Base-by-base conservation (phyloP, 148 eudicot genomes). In the Rhododendron vialii region DNA sequence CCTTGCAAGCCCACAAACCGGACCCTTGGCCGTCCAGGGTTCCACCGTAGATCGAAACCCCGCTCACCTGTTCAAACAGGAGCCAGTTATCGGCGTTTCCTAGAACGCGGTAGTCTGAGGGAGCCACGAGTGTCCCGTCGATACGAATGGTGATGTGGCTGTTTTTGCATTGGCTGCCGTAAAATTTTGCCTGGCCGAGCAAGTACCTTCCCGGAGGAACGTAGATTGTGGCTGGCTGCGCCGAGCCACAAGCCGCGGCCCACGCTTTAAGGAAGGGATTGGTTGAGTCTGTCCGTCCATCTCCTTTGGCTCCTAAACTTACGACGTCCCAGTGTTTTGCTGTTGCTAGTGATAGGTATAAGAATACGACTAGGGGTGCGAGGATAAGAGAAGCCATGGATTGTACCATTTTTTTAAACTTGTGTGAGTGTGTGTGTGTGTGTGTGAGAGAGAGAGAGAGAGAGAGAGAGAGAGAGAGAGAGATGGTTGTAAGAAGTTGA, bases 191-290 rank as follows among this genome's bases (percentile, higher is more conserved):
- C 9, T 89, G 86, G 18, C 67, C 18, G 1, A 93, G 81, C 76
- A 93, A 89, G 83, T 83, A 94, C 82, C 89, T 88, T 22, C 96
- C 95, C 22, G 80, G 85, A 2, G 96, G 96, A 53, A 93, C 89
- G 13, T 87, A 82, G 41, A 94, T 90, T 22, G 85, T 85, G 17
- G 93, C 82, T 1, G 89, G 85, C 0, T 77, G 67, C 0, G 59
- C 43, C 4, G 92, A 33, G 59, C 80, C 88, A 53, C 96, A 94
- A 1, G 96, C 94, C 2, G 88, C 82, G 0, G 75, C 84, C 96
- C 96, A 94, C 63, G 94, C 94, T 35, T 80, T 82, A 7, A 87
- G 84, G 79, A 93, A 90, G 69, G 92, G 81, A 9, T 87, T 67
- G 20, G 89, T 88, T 18, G 95, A 86, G 76, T 94, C 94, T 0